Evolutionary conservation across 306 rosid species (phyloP).

Genomic region (Pterocarpus santalinus): DNA sequence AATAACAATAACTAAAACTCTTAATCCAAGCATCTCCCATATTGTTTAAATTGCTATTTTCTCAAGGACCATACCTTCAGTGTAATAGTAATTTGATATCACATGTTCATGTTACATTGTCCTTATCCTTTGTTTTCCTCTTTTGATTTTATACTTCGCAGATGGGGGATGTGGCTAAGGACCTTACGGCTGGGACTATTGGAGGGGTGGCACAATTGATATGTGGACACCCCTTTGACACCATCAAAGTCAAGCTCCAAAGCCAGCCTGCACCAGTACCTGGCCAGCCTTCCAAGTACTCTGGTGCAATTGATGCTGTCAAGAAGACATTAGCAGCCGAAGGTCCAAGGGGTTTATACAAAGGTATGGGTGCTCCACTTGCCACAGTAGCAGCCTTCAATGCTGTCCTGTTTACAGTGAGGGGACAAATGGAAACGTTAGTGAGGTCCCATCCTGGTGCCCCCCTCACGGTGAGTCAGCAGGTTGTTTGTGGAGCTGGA

Average conservation of each 20-base stretch:
- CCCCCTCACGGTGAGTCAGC: constrained; percentile 77
- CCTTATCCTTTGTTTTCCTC: constrained; percentile 4
- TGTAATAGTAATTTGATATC: not conserved
- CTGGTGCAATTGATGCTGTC: constrained; percentile 95
- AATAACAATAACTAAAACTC: not conserved
- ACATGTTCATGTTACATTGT: not conserved
- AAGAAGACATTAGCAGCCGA: constrained; percentile 92
- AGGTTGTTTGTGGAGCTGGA: constrained; percentile 83
- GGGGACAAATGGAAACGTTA: constrained; percentile 87
- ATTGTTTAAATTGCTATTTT: constrained; percentile 22
- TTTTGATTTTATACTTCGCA: constrained; percentile 39
- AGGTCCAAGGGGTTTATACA: constrained; percentile 92
- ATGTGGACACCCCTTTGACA: constrained; percentile 94
- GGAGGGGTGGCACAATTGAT: constrained; percentile 95
- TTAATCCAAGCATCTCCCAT: not conserved
- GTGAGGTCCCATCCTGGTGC: constrained; percentile 83
- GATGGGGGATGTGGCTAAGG: constrained; percentile 97
- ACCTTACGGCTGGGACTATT: constrained; percentile 90
- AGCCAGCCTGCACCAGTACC: constrained; percentile 93
- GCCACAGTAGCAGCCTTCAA: constrained; percentile 98
- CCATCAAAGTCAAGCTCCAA: constrained; percentile 98
- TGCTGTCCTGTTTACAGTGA: constrained; percentile 87
- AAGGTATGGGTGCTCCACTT: constrained; percentile 99
- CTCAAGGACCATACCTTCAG: constrained; percentile 5
- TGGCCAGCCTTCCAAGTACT: constrained; percentile 78